phyloP scores from a whole-genome alignment of 2,329 filamentous ascomycete species.

The Huntiella omanensis region DNA sequence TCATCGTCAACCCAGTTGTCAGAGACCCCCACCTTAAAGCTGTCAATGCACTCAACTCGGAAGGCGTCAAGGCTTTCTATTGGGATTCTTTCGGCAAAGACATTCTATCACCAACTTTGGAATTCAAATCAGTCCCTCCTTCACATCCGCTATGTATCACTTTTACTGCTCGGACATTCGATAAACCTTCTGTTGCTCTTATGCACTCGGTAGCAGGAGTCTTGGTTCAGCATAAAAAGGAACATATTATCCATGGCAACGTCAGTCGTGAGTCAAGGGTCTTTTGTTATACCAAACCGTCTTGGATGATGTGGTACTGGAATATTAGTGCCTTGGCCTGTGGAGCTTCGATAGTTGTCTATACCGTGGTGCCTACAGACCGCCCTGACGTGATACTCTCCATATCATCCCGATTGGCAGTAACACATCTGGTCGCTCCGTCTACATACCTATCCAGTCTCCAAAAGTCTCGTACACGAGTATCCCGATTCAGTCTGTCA shows the following conservation, averaged over 20 bases:
- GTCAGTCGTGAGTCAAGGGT: slow-evolving; percentile 53
- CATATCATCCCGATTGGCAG: slow-evolving; percentile 59
- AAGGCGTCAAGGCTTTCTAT: slow-evolving; percentile 22
- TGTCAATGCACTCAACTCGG: slow-evolving; percentile 20
- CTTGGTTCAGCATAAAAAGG: slow-evolving; percentile 91
- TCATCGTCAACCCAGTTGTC: slow-evolving; percentile 49
- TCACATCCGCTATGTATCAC: slow-evolving; percentile 87
- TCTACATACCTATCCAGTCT: slow-evolving; percentile 85
- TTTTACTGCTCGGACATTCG: slow-evolving; percentile 82
- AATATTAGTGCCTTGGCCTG: slow-evolving; percentile 68
- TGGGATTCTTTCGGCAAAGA: slow-evolving; percentile 10
- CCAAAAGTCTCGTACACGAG: slow-evolving; percentile 52
- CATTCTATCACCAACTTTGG: slow-evolving; percentile 27
- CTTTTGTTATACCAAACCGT: slow-evolving; percentile 88
- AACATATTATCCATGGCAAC: slow-evolving; percentile 74
- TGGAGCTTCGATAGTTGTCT: slow-evolving; percentile 69
- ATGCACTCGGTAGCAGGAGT: slow-evolving; percentile 83
- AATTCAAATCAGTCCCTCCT: slow-evolving; percentile 61
- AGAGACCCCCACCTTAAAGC: slow-evolving; percentile 19
- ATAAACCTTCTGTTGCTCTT: slow-evolving; percentile 65
- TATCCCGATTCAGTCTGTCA: slow-evolving; percentile 27
- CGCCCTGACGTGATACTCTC: slow-evolving; percentile 55
- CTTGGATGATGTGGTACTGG: slow-evolving; percentile 99
- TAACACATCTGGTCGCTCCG: slow-evolving; percentile 89
- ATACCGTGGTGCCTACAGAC: slow-evolving; percentile 80